A percentile compares a stretch with the other conserved stretches of the same genome.
Evolutionary conservation across 2,329 filamentous ascomycete genomes (phyloP).

Genomic region (Leptographium galeiforme): DNA sequence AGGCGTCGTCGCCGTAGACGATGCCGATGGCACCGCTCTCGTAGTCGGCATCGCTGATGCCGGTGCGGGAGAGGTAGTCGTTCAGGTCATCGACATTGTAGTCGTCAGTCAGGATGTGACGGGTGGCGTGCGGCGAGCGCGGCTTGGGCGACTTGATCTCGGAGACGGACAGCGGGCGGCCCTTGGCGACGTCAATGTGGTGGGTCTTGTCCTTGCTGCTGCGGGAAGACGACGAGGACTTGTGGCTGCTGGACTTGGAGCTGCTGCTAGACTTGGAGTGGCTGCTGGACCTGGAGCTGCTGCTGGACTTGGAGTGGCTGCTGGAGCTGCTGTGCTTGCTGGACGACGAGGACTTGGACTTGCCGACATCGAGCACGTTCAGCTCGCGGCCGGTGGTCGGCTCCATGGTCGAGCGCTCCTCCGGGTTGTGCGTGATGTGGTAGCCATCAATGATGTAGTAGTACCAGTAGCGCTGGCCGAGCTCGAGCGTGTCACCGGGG

Average conservation of each 20-base stretch:
- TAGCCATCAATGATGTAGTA: slow-evolving; percentile 99
- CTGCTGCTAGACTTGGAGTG: slow-evolving; percentile 12
- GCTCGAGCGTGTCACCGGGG: slow-evolving; percentile 71
- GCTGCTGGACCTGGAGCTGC: slow-evolving; percentile 1
- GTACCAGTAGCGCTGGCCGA: slow-evolving; percentile 97
- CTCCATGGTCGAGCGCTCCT: slow-evolving; percentile 77
- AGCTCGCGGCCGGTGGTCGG: slow-evolving; percentile 93
- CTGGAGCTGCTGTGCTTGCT: slow-evolving; percentile 2
- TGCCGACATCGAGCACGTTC: slow-evolving; percentile 91
- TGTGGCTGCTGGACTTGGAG: slow-evolving; percentile 3
- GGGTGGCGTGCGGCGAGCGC: slow-evolving; percentile 73
- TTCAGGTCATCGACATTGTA: slow-evolving; percentile 38
- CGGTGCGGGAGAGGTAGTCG: slow-evolving; percentile 28
- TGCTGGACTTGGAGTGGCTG: slow-evolving; percentile 11
- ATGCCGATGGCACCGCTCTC: slow-evolving; percentile 21
- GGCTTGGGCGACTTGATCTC: slow-evolving; percentile 88
- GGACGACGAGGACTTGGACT: slow-evolving; percentile 31
- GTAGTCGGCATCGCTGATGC: slow-evolving; percentile 11
- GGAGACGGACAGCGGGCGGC: slow-evolving; percentile 74
- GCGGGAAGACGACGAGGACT: slow-evolving; percentile 17
- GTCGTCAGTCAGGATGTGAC: slow-evolving; percentile 71
- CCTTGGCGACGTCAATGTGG: slow-evolving; percentile 63
- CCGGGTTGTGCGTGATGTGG: slow-evolving; percentile 93
- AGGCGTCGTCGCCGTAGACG: slow-evolving; percentile 19
- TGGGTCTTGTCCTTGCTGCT: slow-evolving; percentile 20